phyloP scores from a whole-genome alignment of 2,329 filamentous ascomycete species.

The Neonectria faginata region DNA sequence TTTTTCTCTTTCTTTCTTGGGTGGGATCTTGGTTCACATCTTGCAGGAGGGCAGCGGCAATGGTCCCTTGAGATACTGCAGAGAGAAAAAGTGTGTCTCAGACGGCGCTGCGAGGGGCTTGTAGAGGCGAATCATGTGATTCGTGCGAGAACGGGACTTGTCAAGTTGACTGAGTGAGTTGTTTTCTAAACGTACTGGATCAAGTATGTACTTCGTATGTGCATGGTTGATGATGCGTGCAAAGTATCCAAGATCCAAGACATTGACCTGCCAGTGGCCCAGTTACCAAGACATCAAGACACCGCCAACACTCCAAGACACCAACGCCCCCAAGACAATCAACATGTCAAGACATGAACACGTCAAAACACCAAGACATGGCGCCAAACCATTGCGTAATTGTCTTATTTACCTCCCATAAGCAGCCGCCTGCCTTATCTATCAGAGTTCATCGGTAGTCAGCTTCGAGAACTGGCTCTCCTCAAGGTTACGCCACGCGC shows the following conservation, averaged over 20 bases:
- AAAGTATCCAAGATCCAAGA: too few species aligned
- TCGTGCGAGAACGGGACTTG: not conserved
- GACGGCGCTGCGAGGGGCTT: not conserved
- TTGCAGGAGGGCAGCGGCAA: slow-evolving; percentile 15
- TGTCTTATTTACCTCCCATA: slow-evolving; percentile 9
- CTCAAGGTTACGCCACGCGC: slow-evolving; percentile 33
- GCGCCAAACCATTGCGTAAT: slow-evolving; percentile 16
- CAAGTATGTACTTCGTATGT: too few species aligned
- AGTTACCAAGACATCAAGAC: too few species aligned
- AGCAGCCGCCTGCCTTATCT: slow-evolving; percentile 19
- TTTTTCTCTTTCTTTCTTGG: too few species aligned
- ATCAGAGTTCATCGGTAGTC: slow-evolving; percentile 20
- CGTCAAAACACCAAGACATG: slow-evolving; percentile 4
- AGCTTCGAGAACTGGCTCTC: slow-evolving; percentile 22
- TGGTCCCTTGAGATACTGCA: slow-evolving; percentile 12
- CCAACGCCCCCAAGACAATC: not conserved
- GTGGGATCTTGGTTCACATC: slow-evolving; percentile 20
- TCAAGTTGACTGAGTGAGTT: too few species aligned
- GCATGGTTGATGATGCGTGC: too few species aligned
- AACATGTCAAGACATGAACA: not conserved
- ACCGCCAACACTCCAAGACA: not conserved
- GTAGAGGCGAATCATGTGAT: not conserved
- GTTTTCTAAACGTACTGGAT: too few species aligned
- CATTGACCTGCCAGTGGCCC: too few species aligned
- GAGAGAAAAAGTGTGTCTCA: not conserved